Percentiles rank a stretch among this genome's conserved stretches.
These are phyloP conservation scores for Alternaria viburni DNA, from an alignment of 2,329 filamentous ascomycete genomes.

Conservation along the genomic window DNA sequence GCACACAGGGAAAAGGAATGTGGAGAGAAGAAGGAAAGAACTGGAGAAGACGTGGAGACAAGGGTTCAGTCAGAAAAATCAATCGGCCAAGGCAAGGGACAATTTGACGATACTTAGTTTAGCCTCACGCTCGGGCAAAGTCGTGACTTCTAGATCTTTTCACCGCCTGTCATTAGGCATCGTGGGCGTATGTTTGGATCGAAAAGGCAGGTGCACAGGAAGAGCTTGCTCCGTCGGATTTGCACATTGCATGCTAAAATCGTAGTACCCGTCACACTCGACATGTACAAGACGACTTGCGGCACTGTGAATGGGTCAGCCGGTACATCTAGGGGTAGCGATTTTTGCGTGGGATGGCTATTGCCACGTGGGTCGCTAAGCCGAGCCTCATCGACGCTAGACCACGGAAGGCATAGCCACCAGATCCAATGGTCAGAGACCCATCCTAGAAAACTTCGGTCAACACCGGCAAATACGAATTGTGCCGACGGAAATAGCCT, in stretches of 20 bases:
- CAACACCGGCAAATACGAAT: slow-evolving; percentile 1
- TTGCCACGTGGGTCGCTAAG: slow-evolving; percentile 19
- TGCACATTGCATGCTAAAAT: neutral
- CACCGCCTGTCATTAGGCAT: slow-evolving; percentile 39
- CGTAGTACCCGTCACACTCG: neutral
- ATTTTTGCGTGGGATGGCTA: slow-evolving; percentile 8
- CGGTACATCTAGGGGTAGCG: neutral
- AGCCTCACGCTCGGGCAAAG: slow-evolving; percentile 37
- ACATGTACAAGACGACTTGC: neutral
- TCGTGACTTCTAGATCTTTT: slow-evolving; percentile 34
- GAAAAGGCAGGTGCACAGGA: neutral
- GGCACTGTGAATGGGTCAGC: neutral
- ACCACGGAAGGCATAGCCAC: neutral
- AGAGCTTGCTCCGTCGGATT: neutral
- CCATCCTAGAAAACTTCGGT: neutral
- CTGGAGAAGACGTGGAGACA: slow-evolving; percentile 24
- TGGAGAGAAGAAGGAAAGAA: slow-evolving; percentile 19
- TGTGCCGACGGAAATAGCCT: neutral
- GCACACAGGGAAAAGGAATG: slow-evolving; percentile 4
- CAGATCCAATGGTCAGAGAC: neutral
- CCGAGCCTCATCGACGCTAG: slow-evolving; percentile 13
- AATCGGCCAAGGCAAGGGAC: slow-evolving; percentile 5
- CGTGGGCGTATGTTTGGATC: slow-evolving; percentile 21
- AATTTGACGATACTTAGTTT: slow-evolving; percentile 28
- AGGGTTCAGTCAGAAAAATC: neutral